phyloP scores from a whole-genome alignment of 805 yeast genomes.

The Candida krabiensis region DNA sequence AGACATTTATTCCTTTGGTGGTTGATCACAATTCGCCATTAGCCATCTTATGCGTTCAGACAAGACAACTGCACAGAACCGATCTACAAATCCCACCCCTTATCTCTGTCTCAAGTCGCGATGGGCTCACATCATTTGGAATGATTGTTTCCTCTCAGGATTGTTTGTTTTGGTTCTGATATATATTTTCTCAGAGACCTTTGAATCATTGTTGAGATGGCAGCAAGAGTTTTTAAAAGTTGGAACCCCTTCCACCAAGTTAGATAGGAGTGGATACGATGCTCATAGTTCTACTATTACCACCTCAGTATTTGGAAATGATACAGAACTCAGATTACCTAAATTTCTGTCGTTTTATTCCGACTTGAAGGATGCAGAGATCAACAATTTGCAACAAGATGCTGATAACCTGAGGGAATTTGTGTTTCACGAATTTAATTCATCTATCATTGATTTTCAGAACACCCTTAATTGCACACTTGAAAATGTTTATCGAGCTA shows the following conservation, averaged over 20 bases:
- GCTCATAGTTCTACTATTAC: too few relatives aligned
- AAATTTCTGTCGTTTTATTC: neutral
- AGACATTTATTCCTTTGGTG: neutral
- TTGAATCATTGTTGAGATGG: neutral
- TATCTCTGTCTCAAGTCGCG: slow-evolving; percentile 27
- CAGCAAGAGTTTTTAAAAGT: neutral
- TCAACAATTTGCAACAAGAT: neutral
- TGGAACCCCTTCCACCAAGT: too few relatives aligned
- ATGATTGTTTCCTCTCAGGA: slow-evolving; percentile 7
- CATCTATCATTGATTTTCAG: slow-evolving; percentile 4
- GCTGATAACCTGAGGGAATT: slow-evolving; percentile 7
- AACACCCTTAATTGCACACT: slow-evolving; percentile 11
- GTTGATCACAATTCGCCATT: neutral
- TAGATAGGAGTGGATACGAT: too few relatives aligned
- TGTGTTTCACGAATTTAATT: slow-evolving; percentile 4
- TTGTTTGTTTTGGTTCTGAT: slow-evolving; percentile 3
- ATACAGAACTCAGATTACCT: neutral
- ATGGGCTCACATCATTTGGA: slow-evolving; percentile 20
- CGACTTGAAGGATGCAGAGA: neutral
- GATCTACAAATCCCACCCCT: slow-evolving; percentile 21
- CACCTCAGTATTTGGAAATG: neutral
- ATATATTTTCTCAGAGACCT: neutral
- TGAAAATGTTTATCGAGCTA: slow-evolving; percentile 3
- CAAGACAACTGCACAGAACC: slow-evolving; percentile 22
- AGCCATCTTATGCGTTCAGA: neutral